Evolutionary conservation across 1,284 basidiomycete species (phyloP).

Genomic region (Anthracocystis walkeri): DNA sequence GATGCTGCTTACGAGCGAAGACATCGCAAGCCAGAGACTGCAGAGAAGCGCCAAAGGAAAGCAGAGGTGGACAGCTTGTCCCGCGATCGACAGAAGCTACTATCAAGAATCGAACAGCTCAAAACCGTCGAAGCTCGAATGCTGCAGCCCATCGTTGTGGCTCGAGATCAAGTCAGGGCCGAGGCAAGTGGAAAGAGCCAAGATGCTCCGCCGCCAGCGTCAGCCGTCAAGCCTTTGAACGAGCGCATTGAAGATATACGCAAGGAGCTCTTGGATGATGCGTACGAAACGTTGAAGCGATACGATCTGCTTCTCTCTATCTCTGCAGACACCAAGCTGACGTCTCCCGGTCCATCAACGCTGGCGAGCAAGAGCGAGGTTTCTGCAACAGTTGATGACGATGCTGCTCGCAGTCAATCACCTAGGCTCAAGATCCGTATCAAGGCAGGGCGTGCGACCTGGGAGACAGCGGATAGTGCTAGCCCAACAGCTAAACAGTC

Average conservation of each 20-base stretch:
- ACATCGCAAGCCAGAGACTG: slow-evolving; percentile 85
- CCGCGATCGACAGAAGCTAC: slow-evolving; percentile 89
- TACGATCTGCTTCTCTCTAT: slow-evolving; percentile 54
- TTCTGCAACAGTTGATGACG: slow-evolving; percentile 6
- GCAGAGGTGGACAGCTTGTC: slow-evolving; percentile 90
- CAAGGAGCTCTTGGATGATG: slow-evolving; percentile 54
- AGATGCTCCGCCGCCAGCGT: background rate
- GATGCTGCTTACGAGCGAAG: slow-evolving; percentile 86
- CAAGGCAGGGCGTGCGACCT: slow-evolving; percentile 30
- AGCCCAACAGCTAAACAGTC: slow-evolving; percentile 17
- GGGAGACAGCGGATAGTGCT: slow-evolving; percentile 30
- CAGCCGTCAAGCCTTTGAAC: slow-evolving; percentile 14
- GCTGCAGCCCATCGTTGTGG: slow-evolving; percentile 53
- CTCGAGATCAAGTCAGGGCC: slow-evolving; percentile 45
- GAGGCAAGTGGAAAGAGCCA: slow-evolving; percentile 5
- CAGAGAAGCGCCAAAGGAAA: slow-evolving; percentile 84
- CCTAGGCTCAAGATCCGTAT: slow-evolving; percentile 47
- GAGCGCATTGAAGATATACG: slow-evolving; percentile 49
- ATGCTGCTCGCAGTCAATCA: slow-evolving; percentile 24
- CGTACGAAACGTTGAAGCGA: slow-evolving; percentile 47
- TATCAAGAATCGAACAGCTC: slow-evolving; percentile 86
- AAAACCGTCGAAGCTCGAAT: slow-evolving; percentile 76
- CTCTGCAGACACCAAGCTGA: slow-evolving; percentile 17
- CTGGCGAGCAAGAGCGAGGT: slow-evolving; percentile 13
- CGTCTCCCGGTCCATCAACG: slow-evolving; percentile 20